Conservation (phyloP, 768 basidiomycete species). For the Ramaria sp. region DNA sequence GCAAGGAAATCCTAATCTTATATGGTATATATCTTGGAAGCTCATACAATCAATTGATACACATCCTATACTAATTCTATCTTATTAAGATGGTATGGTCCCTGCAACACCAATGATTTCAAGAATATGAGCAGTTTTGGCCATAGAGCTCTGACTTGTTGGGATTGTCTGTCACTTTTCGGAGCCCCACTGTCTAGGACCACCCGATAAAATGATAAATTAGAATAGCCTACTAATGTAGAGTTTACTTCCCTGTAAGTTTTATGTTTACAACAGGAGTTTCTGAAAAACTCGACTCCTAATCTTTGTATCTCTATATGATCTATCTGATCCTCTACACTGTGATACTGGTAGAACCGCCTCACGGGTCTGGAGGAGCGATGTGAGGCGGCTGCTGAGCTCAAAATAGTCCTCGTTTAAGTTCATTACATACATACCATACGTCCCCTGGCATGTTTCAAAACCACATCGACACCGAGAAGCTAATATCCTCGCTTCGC, state of each 20-base stretch:
- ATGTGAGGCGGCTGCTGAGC: not conserved
- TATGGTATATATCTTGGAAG: no score
- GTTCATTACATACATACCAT: not conserved
- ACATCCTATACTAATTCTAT: no score
- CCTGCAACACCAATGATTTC: no score
- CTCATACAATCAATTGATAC: no score
- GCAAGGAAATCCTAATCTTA: no score
- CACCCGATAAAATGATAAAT: not conserved
- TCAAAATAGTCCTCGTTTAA: not conserved
- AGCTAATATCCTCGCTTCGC: constrained; percentile 71
- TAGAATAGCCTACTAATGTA: not conserved
- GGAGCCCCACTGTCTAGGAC: not conserved
- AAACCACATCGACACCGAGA: constrained; percentile 91
- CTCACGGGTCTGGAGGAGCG: not conserved
- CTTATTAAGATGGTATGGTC: no score
- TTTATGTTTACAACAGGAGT: not conserved
- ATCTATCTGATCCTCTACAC: not conserved
- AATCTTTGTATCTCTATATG: no score
- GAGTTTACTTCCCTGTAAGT: not conserved
- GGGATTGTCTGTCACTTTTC: not conserved
- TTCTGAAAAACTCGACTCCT: no score
- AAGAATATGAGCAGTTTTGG: no score
- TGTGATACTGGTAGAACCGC: not conserved
- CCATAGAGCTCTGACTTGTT: not conserved
- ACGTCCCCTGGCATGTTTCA: no score